Conservation (phyloP, 495 filamentous ascomycete species). For the Aspergillus campestris region DNA sequence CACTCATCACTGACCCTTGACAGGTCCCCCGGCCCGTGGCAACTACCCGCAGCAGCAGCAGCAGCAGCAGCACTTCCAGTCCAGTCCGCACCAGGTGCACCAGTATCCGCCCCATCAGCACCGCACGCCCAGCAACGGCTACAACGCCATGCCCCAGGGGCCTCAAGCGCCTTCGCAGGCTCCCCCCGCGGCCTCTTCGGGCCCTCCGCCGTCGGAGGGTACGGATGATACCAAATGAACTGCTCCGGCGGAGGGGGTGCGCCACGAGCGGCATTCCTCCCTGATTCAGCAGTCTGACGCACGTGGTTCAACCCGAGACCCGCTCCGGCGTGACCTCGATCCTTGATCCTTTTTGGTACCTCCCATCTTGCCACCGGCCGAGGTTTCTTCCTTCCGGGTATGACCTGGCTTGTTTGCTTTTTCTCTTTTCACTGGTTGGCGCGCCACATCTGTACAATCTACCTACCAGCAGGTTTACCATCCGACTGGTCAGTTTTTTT, state of each 20-base stretch:
- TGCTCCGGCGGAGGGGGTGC: conserved; percentile 1
- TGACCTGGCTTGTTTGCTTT: too few species aligned
- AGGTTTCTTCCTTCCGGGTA: too few species aligned
- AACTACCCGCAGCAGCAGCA: conserved; percentile 52
- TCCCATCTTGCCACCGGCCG: too few species aligned
- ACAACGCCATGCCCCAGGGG: conserved; percentile 45
- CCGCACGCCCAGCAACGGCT: conserved; percentile 50
- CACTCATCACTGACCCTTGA: conserved; percentile 18
- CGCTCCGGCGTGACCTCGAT: background rate
- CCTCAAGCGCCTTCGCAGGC: conserved; percentile 38
- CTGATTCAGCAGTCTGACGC: background rate
- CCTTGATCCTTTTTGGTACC: too few species aligned
- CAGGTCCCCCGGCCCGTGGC: conserved; percentile 51
- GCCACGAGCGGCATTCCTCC: conserved; percentile 1
- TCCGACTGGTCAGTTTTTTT: too few species aligned
- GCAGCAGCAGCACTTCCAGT: conserved; percentile 52
- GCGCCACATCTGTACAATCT: too few species aligned
- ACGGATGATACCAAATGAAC: conserved; percentile 52
- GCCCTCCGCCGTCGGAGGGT: conserved; percentile 35
- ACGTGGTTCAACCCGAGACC: too few species aligned
- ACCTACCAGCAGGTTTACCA: too few species aligned
- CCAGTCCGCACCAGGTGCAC: conserved; percentile 57
- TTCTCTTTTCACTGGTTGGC: too few species aligned
- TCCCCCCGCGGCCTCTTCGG: conserved; percentile 26
- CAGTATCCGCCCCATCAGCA: conserved; percentile 56